Percentiles rank a stretch among this genome's conserved stretches.
phyloP scores from a whole-genome alignment of 2,329 filamentous ascomycete species.

The Bisporella sp. region DNA sequence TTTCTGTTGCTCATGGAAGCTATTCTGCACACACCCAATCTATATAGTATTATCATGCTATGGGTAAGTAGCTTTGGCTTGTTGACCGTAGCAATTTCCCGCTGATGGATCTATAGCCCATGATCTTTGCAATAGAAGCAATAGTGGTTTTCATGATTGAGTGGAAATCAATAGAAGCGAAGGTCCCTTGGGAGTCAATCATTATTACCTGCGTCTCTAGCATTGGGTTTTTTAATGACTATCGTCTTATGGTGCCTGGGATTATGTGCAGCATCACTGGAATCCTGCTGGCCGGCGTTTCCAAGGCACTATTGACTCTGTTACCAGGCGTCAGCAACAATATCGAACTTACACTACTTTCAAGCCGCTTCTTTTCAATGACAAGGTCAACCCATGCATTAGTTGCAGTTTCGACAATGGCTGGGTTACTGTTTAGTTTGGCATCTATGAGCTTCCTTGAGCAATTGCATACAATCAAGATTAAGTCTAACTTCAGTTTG shows the following conservation, averaged over 20 bases:
- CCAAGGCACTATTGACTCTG: conserved; percentile 12
- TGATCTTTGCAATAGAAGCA: conserved; percentile 16
- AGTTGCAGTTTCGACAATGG: not conserved
- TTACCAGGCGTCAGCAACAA: too few relatives aligned
- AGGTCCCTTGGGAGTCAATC: conserved; percentile 12
- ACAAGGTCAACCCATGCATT: not conserved
- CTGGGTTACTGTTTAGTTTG: not conserved
- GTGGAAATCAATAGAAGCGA: conserved; percentile 9
- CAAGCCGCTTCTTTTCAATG: too few relatives aligned
- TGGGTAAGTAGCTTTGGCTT: conserved; percentile 15
- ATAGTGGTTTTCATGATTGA: conserved; percentile 10
- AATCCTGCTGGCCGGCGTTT: conserved; percentile 15
- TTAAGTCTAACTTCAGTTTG: not conserved
- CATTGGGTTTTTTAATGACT: conserved; percentile 19
- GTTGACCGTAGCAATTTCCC: not conserved
- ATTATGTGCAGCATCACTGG: conserved; percentile 14
- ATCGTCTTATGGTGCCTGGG: conserved; percentile 22
- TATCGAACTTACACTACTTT: too few relatives aligned
- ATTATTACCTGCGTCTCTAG: conserved; percentile 6
- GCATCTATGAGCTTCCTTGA: not conserved
- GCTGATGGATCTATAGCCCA: conserved; percentile 13
- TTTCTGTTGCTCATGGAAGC: conserved; percentile 19
- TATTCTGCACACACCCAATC: conserved; percentile 20
- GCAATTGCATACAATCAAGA: not conserved
- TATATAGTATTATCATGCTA: conserved; percentile 21